Evolutionary conservation across 2,329 filamentous ascomycete species (phyloP).

Genomic region (Cordyceps tenuipes): DNA sequence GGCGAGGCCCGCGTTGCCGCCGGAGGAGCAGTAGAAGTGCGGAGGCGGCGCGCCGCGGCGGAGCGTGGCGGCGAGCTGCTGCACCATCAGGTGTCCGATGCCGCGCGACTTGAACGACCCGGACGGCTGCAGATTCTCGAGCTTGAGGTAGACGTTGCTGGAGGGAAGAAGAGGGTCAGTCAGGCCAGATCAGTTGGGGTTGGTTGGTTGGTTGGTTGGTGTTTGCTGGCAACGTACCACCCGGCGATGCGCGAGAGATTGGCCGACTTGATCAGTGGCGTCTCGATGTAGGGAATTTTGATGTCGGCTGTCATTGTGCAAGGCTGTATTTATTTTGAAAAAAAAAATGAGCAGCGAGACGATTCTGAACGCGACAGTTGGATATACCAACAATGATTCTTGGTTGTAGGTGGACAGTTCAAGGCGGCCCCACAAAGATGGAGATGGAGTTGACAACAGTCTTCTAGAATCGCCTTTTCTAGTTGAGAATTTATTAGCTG

Average conservation of each 20-base stretch:
- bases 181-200: too few species aligned
- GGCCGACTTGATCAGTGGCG: slow-evolving; percentile 57
- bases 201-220: not conserved
- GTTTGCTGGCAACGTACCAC: slow-evolving; percentile 41
- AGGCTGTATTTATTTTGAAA: not conserved
- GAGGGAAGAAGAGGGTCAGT: slow-evolving; percentile 6
- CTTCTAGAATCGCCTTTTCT: slow-evolving; percentile 1
- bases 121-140: slow-evolving; percentile 73
- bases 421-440: not conserved
- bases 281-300: slow-evolving; percentile 53
- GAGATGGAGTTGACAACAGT: not conserved
- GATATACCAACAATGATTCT: too few species aligned
- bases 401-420: too few species aligned
- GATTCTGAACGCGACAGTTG: too few species aligned
- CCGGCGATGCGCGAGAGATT: slow-evolving; percentile 57
- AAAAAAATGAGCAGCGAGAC: not conserved
- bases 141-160: slow-evolving; percentile 71
- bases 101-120: slow-evolving; percentile 79
- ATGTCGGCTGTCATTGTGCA: slow-evolving; percentile 9
- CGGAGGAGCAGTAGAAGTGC: slow-evolving; percentile 67
- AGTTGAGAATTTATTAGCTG: too few species aligned
- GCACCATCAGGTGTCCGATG: slow-evolving; percentile 62
- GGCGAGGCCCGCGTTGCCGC: slow-evolving; percentile 73
- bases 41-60: slow-evolving; percentile 7
- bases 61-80: slow-evolving; percentile 26